Percentiles rank a stretch among this genome's conserved stretches.
These are phyloP conservation scores for Onygenales sp. DNA, from an alignment of 2,329 filamentous ascomycete genomes.

Conservation along the genomic window DNA sequence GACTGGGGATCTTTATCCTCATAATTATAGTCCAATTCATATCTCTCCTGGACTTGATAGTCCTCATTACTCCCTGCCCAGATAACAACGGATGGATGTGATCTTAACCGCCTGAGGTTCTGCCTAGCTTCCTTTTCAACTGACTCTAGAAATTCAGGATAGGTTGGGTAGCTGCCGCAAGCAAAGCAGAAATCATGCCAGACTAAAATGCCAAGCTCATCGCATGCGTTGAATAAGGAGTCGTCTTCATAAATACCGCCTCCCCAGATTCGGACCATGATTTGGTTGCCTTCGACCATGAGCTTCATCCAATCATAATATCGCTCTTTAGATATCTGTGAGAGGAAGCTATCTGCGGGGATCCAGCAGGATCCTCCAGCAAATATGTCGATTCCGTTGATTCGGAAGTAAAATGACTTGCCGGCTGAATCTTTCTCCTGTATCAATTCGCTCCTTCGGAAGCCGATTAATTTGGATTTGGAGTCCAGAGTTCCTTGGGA, in stretches of 20 bases:
- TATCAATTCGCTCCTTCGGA: constrained; percentile 41
- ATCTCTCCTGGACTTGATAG: constrained; percentile 71
- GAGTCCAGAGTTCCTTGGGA: constrained; percentile 20
- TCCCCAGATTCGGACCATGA: constrained; percentile 58
- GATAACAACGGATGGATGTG: constrained; percentile 78
- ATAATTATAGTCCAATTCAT: constrained; percentile 65
- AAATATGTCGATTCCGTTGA: constrained; percentile 57
- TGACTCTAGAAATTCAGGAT: constrained; percentile 52
- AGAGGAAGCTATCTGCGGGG: constrained; percentile 52
- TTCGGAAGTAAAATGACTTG: constrained; percentile 54
- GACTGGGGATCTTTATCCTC: constrained; percentile 68
- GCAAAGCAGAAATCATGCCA: constrained; percentile 85
- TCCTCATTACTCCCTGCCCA: constrained; percentile 94
- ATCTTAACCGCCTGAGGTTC: constrained; percentile 60
- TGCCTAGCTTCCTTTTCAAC: constrained; percentile 56
- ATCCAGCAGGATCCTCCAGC: constrained; percentile 60
- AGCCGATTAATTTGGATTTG: constrained; percentile 42
- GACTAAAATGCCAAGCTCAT: constrained; percentile 66
- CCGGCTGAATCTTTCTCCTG: constrained; percentile 42
- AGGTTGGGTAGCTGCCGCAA: constrained; percentile 64
- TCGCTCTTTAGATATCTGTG: constrained; percentile 42
- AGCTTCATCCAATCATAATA: constrained; percentile 53
- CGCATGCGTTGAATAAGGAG: constrained; percentile 63
- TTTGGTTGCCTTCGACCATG: constrained; percentile 52
- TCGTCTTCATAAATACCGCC: constrained; percentile 71